These are phyloP conservation scores for Alloascoidea hylecoeti DNA, from an alignment of 805 yeast species.

Conservation along the genomic window DNA sequence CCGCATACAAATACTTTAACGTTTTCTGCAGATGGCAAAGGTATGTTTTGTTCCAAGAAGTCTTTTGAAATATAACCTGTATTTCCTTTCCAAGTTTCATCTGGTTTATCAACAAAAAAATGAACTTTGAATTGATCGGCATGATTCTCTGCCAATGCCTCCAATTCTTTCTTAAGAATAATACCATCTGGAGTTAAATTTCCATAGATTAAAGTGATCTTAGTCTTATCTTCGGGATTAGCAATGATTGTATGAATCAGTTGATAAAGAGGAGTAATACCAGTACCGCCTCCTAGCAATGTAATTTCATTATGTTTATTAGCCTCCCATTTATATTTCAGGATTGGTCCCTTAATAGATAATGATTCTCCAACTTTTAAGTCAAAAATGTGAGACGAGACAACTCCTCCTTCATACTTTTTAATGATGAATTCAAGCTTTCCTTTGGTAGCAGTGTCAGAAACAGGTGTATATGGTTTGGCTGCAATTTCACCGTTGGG, in stretches of 20 bases:
- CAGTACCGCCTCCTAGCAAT: conserved; percentile 91
- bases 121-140: conserved; percentile 51
- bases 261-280: conserved; percentile 93
- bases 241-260: conserved; percentile 59
- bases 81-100: conserved; percentile 29
- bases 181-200: conserved; percentile 52
- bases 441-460: conserved; percentile 59
- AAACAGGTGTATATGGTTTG: conserved; percentile 74
- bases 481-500: conserved; percentile 82
- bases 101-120: conserved; percentile 51
- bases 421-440: conserved; percentile 69
- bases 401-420: conserved; percentile 73
- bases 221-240: conserved; percentile 64
- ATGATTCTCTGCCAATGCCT: conserved; percentile 35
- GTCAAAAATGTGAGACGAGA: conserved; percentile 57
- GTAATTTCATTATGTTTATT: conserved; percentile 71
- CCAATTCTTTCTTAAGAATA: conserved; percentile 52
- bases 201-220: conserved; percentile 59
- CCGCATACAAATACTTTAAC: conserved; percentile 65
- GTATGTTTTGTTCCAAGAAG: conserved; percentile 35
- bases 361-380: conserved; percentile 72
- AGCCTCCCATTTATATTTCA: conserved; percentile 83
- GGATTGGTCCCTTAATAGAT: conserved; percentile 87
- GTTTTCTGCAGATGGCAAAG: conserved; percentile 39
- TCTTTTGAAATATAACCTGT: conserved; percentile 58